Evolutionary conservation across 163 green algal species (phyloP), one percentile per base, ranked within the genome.

Genomic region (Prototheca wickerhamii): DNA sequence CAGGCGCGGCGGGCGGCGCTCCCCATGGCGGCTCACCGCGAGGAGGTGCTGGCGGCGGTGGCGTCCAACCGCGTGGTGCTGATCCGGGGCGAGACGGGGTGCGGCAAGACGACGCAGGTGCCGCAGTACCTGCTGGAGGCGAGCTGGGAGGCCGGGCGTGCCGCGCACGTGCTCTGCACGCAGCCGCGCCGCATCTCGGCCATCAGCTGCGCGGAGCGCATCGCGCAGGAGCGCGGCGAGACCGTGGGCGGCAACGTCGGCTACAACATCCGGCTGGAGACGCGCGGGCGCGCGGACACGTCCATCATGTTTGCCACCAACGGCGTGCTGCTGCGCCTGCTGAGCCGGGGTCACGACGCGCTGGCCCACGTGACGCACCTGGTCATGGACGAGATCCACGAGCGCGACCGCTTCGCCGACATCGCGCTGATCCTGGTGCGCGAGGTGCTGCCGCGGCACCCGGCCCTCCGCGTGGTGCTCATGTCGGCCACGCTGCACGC

Each of bases 71-170:
- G 95, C 74, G 88, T 96, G 58, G 70, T 94, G 21, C 67, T 96
- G 25, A 76, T 97, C 23, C 82, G 79, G 4, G 90, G 90, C 3
- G 86, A 95, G 65, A 92, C 91, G 40, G 89, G 90, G 26, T 95
- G 90, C 70, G 90, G 90, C 35, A 96, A 96, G 61, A 95, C 90
- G 3, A 96, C 90, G 3, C 90, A 96, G 63, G 73, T 89, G 44
- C 83, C 83, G 21, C 83, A 90, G 64, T 86, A 80, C 59, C 62
- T 90, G 25, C 73, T 90, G 44, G 83, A 90, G 61, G 60, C 78
- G 20, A 53, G 65, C 10, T 86, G 79, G 79, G 60, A 56, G 33
- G 30, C 56, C 3, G 76, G 78, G 26, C 46, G 53, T n/a, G 59
- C 43, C 46, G 75, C 60, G 37, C 65, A 77, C 42, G 63, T 86